Base-by-base conservation (phyloP, 1,284 basidiomycete genomes). In the Ceratobasidium sp. region DNA sequence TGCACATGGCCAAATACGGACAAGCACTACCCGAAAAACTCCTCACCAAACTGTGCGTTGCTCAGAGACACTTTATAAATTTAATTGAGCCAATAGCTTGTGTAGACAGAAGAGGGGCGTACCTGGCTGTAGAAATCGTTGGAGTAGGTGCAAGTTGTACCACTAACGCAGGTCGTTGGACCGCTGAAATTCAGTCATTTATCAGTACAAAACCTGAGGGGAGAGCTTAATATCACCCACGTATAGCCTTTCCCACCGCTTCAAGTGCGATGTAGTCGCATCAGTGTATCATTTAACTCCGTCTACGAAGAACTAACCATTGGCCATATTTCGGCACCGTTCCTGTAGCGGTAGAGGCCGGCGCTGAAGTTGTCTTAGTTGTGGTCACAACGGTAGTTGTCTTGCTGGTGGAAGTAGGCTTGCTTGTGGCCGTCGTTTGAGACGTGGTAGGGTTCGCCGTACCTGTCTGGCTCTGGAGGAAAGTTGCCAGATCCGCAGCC, bases 261-360 rank as follows among this genome's bases (percentile, higher is more conserved):
- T 76, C 13, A 67, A 2, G 44, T 5, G 13, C n/a, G 55, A 40
- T 28, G 18, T 23, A 61, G 28, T 9, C 7, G 28, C 39, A 18
- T 71, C 23, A 61, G 56, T 3, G 18, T 9, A 23, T 3, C 6
- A 5, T 15, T 60, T 23, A 2, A 44, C 39, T 20, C 1, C 3
- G 4, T 6, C 7, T 42, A 33, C 5, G 33, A 10, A 55, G 15
- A 44, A 67, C 73, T n/a, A 26, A 76, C 73, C 73, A 76, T 53
- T 76, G 73, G 33, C 73, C 73, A 40, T 67, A 76, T 51, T 76
- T 76, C 12, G 73, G 28, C 20, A 76, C 73, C 0, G 73, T 76
- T 33, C 73, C 73, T 40, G 73, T 76, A 10, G 73, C 73, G 20
- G 73, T 76, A 9, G 73, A 76, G 20, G 63, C 61, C 53, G 73